Conservation (phyloP, 2,329 filamentous ascomycete species). For the Zelopaecilomyces penicillatus region DNA sequence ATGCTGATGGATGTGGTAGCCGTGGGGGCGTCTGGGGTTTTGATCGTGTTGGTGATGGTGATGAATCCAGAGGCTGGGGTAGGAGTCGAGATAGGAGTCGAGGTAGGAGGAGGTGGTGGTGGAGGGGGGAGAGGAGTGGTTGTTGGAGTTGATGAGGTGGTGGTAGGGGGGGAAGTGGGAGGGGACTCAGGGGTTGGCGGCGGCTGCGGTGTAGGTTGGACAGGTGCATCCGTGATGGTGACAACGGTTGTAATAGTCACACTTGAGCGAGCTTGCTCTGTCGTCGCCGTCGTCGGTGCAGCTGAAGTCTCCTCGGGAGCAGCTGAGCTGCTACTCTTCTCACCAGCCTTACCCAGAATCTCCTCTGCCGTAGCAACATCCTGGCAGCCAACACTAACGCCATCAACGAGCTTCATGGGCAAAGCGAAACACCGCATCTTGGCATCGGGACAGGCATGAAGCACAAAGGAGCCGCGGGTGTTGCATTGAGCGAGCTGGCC, state of each 20-base stretch:
- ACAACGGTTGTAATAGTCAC: conserved; percentile 24
- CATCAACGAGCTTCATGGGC: conserved; percentile 40
- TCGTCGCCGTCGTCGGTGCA: conserved; percentile 12
- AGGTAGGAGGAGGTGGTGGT: background rate
- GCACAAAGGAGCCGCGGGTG: conserved; percentile 30
- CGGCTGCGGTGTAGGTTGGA: conserved; percentile 3
- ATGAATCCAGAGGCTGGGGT: conserved; percentile 8
- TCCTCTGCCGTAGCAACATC: conserved; percentile 29
- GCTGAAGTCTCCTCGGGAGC: conserved; percentile 5
- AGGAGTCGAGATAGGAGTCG: conserved; percentile 7
- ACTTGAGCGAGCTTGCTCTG: conserved; percentile 13
- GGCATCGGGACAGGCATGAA: conserved; percentile 26
- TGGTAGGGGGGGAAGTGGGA: background rate
- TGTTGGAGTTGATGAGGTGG: conserved; percentile 4
- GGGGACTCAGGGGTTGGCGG: conserved; percentile 7
- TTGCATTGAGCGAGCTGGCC: conserved; percentile 41
- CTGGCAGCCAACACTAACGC: conserved; percentile 42
- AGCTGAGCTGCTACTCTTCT: conserved; percentile 7
- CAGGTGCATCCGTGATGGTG: conserved; percentile 17
- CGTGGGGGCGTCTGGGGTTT: conserved; percentile 5
- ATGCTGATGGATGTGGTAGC: conserved; percentile 2
- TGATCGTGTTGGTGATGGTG: conserved; percentile 21
- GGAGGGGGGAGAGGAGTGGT: conserved; percentile 1
- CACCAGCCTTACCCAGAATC: conserved; percentile 28
- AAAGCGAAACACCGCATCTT: conserved; percentile 42